Evolutionary conservation across 1,139 yeast species (phyloP).

Genomic region (Hanseniaspora uvarum): DNA sequence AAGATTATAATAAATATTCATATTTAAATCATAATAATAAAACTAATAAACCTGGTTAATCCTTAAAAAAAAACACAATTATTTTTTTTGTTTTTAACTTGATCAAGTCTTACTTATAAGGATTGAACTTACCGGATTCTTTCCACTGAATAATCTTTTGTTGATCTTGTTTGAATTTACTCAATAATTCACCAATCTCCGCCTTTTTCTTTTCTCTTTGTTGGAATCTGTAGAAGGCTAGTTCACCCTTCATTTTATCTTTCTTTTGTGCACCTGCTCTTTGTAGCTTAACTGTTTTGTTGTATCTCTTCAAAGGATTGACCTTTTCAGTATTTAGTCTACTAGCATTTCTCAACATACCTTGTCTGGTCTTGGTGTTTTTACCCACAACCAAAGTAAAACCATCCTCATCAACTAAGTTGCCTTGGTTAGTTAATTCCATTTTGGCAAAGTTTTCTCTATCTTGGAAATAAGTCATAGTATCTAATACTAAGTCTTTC

Average conservation of each 20-base stretch:
- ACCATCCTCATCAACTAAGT: conserved; percentile 81
- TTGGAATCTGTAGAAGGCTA: conserved; percentile 92
- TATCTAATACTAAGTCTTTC: conserved; percentile 29
- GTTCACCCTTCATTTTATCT: conserved; percentile 68
- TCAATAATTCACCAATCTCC: conserved; percentile 78
- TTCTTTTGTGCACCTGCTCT: conserved; percentile 32
- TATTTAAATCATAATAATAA: no score
- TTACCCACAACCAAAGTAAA: conserved; percentile 82
- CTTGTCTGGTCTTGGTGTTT: conserved; percentile 50
- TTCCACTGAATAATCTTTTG: conserved; percentile 68
- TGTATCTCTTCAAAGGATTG: conserved; percentile 30
- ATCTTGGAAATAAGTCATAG: conserved; percentile 55
- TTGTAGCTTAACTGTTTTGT: conserved; percentile 23
- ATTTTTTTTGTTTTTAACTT: no score
- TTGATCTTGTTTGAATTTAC: conserved; percentile 82
- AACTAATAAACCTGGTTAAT: no score
- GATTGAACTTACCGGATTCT: conserved; percentile 73
- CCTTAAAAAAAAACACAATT: background rate
- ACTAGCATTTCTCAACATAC: conserved; percentile 32
- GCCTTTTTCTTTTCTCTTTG: conserved; percentile 84
- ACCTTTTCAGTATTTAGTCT: conserved; percentile 30
- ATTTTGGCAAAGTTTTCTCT: conserved; percentile 60
- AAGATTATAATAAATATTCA: conserved; percentile 22
- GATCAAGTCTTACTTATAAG: conserved; percentile 53
- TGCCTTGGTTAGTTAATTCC: conserved; percentile 37